phyloP scores from a whole-genome alignment of 352 stramenopile genomes.

The Plasmopara muralis region DNA sequence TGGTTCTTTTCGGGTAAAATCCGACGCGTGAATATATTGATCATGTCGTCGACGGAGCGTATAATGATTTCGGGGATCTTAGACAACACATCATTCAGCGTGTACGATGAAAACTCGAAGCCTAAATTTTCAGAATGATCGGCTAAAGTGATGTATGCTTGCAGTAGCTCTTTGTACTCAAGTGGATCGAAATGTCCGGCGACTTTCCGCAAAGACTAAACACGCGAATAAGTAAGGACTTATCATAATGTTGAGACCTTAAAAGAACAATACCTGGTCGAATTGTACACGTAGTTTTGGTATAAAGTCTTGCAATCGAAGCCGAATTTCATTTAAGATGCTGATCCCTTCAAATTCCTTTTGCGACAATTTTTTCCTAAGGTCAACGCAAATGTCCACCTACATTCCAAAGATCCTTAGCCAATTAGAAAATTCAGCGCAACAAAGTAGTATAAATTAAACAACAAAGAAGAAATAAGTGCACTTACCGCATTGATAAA shows the following conservation, averaged over 20 bases:
- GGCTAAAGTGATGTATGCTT: conserved; percentile 71
- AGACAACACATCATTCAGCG: conserved; percentile 56
- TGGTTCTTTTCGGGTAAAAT: conserved; percentile 41
- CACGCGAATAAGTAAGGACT: background rate
- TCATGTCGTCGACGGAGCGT: conserved; percentile 67
- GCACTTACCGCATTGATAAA: conserved; percentile 62
- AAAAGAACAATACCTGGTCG: conserved; percentile 37
- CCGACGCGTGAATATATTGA: conserved; percentile 35
- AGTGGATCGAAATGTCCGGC: conserved; percentile 61
- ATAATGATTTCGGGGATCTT: conserved; percentile 79
- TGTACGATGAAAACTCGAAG: conserved; percentile 72
- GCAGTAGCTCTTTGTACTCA: conserved; percentile 75
- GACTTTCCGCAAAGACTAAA: conserved; percentile 64
- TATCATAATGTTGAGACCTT: no score
- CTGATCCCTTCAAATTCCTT: conserved; percentile 43
- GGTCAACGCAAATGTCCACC: conserved; percentile 66
- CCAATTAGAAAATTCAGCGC: background rate
- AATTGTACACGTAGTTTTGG: conserved; percentile 65
- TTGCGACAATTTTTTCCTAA: conserved; percentile 42
- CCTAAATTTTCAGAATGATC: conserved; percentile 70
- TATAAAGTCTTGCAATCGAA: conserved; percentile 71
- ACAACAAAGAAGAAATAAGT: background rate
- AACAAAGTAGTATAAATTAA: background rate
- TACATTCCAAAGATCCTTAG: conserved; percentile 6
- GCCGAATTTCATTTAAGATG: conserved; percentile 51